These are phyloP conservation scores for Suillus americanus DNA, from an alignment of 768 basidiomycete species.

Conservation along the genomic window DNA sequence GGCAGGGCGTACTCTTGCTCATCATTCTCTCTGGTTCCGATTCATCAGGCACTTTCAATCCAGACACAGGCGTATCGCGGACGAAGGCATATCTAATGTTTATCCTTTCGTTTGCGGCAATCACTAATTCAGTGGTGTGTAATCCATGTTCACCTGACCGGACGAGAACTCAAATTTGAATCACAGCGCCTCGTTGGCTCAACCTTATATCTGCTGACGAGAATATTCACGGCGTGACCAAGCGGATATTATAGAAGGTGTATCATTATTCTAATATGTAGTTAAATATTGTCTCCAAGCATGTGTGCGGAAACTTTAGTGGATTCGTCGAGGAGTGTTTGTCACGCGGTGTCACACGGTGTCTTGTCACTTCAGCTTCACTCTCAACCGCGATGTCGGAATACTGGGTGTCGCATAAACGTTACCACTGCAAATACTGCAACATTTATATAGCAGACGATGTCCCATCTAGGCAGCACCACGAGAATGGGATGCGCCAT, in stretches of 20 bases:
- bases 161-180: conserved; percentile 4
- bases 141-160: neutral
- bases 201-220: conserved; percentile 50
- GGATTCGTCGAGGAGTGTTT: neutral
- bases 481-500: conserved; percentile 92
- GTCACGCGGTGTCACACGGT: neutral
- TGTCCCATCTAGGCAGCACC: conserved; percentile 85
- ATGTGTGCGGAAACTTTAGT: neutral
- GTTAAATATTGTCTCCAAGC: neutral
- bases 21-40: conserved; percentile 63
- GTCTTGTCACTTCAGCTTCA: neutral
- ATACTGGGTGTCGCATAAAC: conserved; percentile 92
- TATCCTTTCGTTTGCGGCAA: conserved; percentile 78
- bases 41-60: conserved; percentile 59
- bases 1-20: conserved; percentile 66
- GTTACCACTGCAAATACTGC: conserved; percentile 96
- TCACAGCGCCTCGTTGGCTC: conserved; percentile 58
- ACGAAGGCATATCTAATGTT: conserved; percentile 79
- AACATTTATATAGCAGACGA: conserved; percentile 97
- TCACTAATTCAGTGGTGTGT: conserved; percentile 65
- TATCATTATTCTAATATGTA: neutral
- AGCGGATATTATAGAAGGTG: conserved; percentile 4
- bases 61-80: conserved; percentile 45
- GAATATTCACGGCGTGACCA: conserved; percentile 49
- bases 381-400: conserved; percentile 62